Evolutionary conservation across 352 stramenopile species (phyloP).

Genomic region (Salisapilia sapeloensis): DNA sequence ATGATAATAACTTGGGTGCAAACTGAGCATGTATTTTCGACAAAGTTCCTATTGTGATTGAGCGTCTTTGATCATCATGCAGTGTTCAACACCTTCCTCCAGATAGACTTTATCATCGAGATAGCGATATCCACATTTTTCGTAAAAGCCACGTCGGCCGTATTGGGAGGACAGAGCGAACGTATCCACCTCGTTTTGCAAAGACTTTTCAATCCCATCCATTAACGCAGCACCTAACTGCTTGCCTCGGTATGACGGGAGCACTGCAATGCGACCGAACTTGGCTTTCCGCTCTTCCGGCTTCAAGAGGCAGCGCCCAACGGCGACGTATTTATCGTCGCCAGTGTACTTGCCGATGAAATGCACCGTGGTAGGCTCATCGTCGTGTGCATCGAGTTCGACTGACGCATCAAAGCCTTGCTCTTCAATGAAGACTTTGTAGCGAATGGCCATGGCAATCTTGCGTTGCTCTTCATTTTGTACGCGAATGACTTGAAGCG

Average conservation of each 20-base stretch:
- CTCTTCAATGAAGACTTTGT: slow-evolving; percentile 35
- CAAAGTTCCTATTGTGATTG: too few species aligned
- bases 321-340: slow-evolving; percentile 27
- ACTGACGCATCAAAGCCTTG: slow-evolving; percentile 16
- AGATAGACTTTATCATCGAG: slow-evolving; percentile 11
- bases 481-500: too few species aligned
- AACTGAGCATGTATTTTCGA: too few species aligned
- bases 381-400: slow-evolving; percentile 27
- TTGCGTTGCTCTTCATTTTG: slow-evolving; percentile 19
- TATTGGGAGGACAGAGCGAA: slow-evolving; percentile 28
- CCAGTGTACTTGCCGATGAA: slow-evolving; percentile 38
- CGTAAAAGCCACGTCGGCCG: slow-evolving; percentile 11
- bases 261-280: slow-evolving; percentile 36
- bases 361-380: slow-evolving; percentile 19
- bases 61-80: slow-evolving; percentile 13
- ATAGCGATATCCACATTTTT: slow-evolving; percentile 11
- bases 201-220: slow-evolving; percentile 11
- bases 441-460: slow-evolving; percentile 19
- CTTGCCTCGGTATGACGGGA: slow-evolving; percentile 33
- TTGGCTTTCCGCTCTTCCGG: slow-evolving; percentile 13
- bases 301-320: slow-evolving; percentile 22
- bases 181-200: slow-evolving; percentile 11
- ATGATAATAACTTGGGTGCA: too few species aligned
- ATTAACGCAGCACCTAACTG: slow-evolving; percentile 25
- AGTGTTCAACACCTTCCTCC: slow-evolving; percentile 13